A percentile compares a stretch with the other conserved stretches of the same genome.
Conservation (phyloP, 1,139 yeast species). For the Saccharomyces pastorianus region DNA sequence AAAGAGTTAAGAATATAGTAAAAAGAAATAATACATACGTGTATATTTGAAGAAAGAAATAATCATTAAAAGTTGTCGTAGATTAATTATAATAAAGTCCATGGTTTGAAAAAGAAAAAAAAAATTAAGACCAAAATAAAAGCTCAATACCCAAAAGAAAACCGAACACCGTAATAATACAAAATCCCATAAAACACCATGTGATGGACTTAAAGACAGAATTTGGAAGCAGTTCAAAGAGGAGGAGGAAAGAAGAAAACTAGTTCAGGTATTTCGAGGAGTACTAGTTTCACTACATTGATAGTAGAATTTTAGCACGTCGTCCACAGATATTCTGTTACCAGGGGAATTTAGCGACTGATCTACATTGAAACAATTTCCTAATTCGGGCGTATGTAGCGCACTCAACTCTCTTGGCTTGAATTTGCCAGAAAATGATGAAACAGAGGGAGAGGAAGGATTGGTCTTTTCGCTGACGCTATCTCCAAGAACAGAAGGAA, state of each 20-base stretch:
- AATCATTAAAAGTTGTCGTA: neutral
- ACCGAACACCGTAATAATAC: neutral
- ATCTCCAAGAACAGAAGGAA: slow-evolving; percentile 1
- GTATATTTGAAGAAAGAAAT: neutral
- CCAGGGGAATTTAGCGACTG: slow-evolving; percentile 8
- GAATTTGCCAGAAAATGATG: neutral
- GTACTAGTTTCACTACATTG: slow-evolving; percentile 18
- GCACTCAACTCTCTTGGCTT: slow-evolving; percentile 9
- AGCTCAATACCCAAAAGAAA: neutral
- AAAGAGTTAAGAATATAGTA: slow-evolving; percentile 2
- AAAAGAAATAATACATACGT: neutral
- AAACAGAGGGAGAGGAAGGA: neutral
- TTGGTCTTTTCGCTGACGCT: neutral
- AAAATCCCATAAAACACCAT: neutral
- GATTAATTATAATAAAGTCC: neutral
- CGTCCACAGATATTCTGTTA: slow-evolving; percentile 23
- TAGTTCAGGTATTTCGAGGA: slow-evolving; percentile 4
- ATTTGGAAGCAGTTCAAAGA: slow-evolving; percentile 1
- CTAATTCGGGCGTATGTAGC: slow-evolving; percentile 18
- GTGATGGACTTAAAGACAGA: neutral
- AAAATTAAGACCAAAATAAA: neutral
- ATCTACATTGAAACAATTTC: slow-evolving; percentile 14
- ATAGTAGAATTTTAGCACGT: slow-evolving; percentile 24
- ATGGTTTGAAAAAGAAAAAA: neutral
- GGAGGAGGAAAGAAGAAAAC: neutral